These are phyloP conservation scores for Anastatica hierochuntica DNA, from an alignment of 345 rosid species.

Conservation along the genomic window DNA sequence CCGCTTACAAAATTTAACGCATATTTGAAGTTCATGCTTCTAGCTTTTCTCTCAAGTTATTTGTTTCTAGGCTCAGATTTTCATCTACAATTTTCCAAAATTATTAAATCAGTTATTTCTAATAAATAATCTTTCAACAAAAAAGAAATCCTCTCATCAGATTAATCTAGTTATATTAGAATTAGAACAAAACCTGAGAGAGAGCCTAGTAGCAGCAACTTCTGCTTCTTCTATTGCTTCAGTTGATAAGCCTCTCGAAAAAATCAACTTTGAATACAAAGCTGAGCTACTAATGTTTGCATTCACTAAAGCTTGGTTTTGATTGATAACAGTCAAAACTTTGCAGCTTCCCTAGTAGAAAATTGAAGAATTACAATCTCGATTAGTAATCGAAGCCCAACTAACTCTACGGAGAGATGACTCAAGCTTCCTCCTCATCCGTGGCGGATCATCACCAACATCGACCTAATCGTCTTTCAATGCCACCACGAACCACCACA, in stretches of 20 bases:
- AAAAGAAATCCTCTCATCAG: background rate
- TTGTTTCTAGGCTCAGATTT: no score
- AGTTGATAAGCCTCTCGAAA: slow-evolving; percentile 39
- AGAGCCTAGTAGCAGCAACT: slow-evolving; percentile 27
- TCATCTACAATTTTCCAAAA: slow-evolving; percentile 37
- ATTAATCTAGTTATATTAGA: background rate
- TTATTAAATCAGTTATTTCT: no score
- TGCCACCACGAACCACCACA: no score
- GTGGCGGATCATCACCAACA: no score
- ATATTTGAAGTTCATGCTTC: no score
- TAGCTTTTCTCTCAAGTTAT: no score
- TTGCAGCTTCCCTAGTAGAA: slow-evolving; percentile 21
- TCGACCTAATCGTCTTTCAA: no score
- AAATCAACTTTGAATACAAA: slow-evolving; percentile 13
- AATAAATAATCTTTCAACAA: no score
- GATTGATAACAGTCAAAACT: slow-evolving; percentile 14
- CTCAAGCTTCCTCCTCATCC: no score
- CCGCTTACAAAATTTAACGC: no score
- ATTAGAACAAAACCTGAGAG: slow-evolving; percentile 13
- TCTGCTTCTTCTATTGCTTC: slow-evolving; percentile 30
- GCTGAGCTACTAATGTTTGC: slow-evolving; percentile 12
- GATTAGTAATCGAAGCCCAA: slow-evolving; percentile 33
- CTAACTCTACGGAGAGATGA: slow-evolving; percentile 29
- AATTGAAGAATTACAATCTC: slow-evolving; percentile 16
- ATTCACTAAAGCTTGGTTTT: slow-evolving; percentile 7